A percentile compares a stretch with the other conserved stretches of the same genome.
Evolutionary conservation across 768 basidiomycete genomes (phyloP).

Genomic region (Trametes cingulata): DNA sequence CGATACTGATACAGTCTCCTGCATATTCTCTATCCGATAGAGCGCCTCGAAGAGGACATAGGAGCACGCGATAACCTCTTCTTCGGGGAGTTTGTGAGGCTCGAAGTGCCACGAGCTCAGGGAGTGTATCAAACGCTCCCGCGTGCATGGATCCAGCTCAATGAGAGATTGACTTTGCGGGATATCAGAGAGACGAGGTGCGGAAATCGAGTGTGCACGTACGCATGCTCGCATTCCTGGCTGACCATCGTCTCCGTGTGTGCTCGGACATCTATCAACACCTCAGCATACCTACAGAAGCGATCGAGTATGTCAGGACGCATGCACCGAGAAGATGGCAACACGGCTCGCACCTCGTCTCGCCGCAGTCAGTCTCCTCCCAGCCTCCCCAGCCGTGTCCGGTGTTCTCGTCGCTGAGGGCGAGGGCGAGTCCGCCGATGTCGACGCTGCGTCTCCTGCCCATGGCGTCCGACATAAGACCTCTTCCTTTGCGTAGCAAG

Average conservation of each 20-base stretch:
- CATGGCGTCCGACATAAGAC: constrained; percentile 19
- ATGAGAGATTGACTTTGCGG: constrained; percentile 29
- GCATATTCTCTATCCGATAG: constrained; percentile 77
- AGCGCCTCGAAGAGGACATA: constrained; percentile 86
- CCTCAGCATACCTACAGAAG: constrained; percentile 65
- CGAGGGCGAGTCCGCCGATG: constrained; percentile 84
- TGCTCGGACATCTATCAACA: constrained; percentile 81
- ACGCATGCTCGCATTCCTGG: constrained; percentile 48
- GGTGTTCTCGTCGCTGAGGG: constrained; percentile 58
- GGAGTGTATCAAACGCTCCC: constrained; percentile 61
- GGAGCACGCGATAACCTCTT: constrained; percentile 80
- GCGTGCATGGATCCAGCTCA: constrained; percentile 48
- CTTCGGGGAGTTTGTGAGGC: constrained; percentile 78
- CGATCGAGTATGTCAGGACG: constrained; percentile 19
- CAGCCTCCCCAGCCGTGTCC: constrained; percentile 74
- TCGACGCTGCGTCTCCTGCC: constrained; percentile 76
- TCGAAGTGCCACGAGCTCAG: constrained; percentile 90
- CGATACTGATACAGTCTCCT: constrained; percentile 54
- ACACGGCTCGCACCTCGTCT: constrained; percentile 47
- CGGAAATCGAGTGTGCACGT: constrained; percentile 26
- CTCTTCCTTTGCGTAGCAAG: too few species aligned
- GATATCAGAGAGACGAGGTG: constrained; percentile 1
- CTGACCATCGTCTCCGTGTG: constrained; percentile 76
- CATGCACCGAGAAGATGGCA: neutral
- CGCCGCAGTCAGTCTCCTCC: constrained; percentile 49